phyloP scores from a whole-genome alignment of 768 basidiomycete species.

The Rhodotorula graminis region DNA sequence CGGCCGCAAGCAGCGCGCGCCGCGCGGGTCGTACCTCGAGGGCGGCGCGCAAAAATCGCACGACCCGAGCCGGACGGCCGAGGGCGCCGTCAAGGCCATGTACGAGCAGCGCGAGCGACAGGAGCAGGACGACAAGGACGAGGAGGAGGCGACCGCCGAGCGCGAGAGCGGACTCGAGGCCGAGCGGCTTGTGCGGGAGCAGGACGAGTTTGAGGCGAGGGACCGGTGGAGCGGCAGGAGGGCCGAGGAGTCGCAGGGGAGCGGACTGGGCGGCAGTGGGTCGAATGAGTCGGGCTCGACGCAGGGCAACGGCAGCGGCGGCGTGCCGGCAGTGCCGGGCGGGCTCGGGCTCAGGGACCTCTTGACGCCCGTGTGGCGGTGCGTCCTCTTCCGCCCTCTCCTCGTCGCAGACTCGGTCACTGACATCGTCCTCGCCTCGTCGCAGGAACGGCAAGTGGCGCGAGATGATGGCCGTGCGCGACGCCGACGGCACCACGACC shows the following conservation, averaged over 20 bases:
- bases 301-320: not conserved
- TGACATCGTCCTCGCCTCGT: too few species aligned
- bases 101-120: conserved; percentile 12
- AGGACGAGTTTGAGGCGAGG: not conserved
- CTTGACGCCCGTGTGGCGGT: not conserved
- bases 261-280: not conserved
- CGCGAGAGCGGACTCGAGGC: not conserved
- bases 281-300: not conserved
- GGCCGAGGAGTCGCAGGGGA: not conserved
- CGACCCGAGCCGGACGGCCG: conserved; percentile 10
- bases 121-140: not conserved
- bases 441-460: conserved; percentile 1
- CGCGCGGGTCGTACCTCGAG: not conserved
- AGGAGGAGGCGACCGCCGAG: not conserved
- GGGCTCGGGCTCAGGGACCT: not conserved
- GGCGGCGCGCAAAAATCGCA: conserved; percentile 2
- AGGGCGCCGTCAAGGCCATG: conserved; percentile 17
- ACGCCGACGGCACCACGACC: not conserved
- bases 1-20: too few species aligned
- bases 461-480: conserved; percentile 5
- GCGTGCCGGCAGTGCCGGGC: too few species aligned
- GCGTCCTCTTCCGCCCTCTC: too few species aligned
- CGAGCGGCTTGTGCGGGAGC: not conserved
- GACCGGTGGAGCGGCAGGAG: not conserved
- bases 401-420: too few species aligned